Percentiles rank a stretch among this genome's conserved stretches.
These are phyloP conservation scores for Eutrema yunnanense DNA, from an alignment of 345 rosid genomes.

Conservation along the genomic window DNA sequence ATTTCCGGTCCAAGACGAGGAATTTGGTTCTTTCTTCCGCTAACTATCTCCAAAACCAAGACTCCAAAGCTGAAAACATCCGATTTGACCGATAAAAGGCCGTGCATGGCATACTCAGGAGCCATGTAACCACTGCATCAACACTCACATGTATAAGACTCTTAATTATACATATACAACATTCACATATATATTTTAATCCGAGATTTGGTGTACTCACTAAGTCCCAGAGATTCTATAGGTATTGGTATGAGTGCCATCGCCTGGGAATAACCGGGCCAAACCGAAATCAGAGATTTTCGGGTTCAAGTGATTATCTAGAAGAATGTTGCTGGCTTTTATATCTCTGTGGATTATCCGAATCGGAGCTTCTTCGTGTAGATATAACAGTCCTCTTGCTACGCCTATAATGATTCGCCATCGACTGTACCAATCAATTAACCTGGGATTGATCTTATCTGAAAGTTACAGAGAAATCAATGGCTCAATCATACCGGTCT, in stretches of 20 bases:
- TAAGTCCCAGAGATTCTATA: constrained; percentile 72
- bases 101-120: constrained; percentile 83
- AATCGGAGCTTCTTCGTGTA: constrained; percentile 76
- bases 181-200: background rate
- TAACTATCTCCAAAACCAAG: constrained; percentile 71
- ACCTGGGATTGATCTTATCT: constrained; percentile 46
- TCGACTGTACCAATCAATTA: constrained; percentile 55
- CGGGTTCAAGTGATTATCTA: constrained; percentile 61
- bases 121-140: constrained; percentile 90
- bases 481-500: background rate
- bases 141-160: background rate
- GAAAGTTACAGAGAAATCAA: constrained; percentile 11
- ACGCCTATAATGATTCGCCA: constrained; percentile 56
- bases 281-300: constrained; percentile 86
- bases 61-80: constrained; percentile 90
- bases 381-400: constrained; percentile 69
- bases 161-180: background rate
- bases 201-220: constrained; percentile 42
- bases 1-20: constrained; percentile 40
- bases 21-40: constrained; percentile 80
- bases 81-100: constrained; percentile 69
- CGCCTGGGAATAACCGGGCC: constrained; percentile 82
- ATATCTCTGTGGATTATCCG: constrained; percentile 83
- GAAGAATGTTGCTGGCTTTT: constrained; percentile 64
- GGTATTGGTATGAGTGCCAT: constrained; percentile 72